phyloP scores from a whole-genome alignment of 78 protist species.

The Guillardia theta region DNA sequence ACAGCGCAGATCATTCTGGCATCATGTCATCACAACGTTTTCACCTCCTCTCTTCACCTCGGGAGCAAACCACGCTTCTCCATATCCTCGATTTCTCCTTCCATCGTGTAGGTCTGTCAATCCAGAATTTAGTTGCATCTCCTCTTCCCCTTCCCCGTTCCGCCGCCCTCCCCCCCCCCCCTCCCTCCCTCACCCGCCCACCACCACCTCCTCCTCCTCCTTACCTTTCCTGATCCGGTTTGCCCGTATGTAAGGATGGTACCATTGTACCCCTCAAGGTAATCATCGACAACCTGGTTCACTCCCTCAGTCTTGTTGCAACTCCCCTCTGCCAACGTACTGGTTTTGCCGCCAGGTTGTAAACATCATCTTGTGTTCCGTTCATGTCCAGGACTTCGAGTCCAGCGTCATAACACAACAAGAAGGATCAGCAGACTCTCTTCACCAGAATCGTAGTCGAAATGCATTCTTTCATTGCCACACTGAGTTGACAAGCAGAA shows the following conservation, averaged over 20 bases:
- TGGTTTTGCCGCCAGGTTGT: neutral
- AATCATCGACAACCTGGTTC: conserved; percentile 9
- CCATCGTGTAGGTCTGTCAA: conserved; percentile 28
- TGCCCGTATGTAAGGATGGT: neutral
- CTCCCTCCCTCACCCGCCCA: neutral
- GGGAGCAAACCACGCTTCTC: neutral
- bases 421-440: too few species aligned
- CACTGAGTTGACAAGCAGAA: neutral
- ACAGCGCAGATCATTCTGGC: neutral
- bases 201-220: too few species aligned
- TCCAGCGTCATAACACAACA: too few species aligned
- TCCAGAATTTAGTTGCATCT: too few species aligned
- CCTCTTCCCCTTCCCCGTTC: neutral
- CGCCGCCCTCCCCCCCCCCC: neutral
- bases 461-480: neutral
- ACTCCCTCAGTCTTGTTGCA: neutral
- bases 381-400: neutral
- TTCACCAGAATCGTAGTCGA: neutral
- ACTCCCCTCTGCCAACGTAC: neutral
- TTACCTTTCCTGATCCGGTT: neutral
- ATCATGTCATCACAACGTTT: neutral
- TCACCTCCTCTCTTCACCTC: neutral
- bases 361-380: neutral
- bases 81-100: neutral
- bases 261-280: conserved; percentile 25